Evolutionary conservation across 129 eudicot species (phyloP), one percentile per base, ranked within the genome.

Genomic region (Pseudognaphalium luteoalbum): DNA sequence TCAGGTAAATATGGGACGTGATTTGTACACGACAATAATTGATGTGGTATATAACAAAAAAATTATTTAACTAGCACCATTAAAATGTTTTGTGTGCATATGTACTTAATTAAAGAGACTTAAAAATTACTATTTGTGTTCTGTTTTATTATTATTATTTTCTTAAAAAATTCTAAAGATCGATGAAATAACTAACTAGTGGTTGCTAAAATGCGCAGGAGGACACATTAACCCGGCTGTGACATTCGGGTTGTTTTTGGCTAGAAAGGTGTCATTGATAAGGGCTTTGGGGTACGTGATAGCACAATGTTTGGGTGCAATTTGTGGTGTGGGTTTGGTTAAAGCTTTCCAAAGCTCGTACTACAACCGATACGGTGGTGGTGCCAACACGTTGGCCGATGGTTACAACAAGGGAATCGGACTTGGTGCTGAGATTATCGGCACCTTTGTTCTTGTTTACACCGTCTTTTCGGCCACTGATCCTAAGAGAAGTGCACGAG

Each of bases 171-270:
- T 25, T 21, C 4, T 22, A 22, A 59, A 59, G 12, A n/a, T n/a
- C n/a, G n/a, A 41, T 41, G 47, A 10, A 35, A 35, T 35, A 41
- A 41, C 47, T 41, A 41, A 41, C 47, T 35, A 39, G 32, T 37
- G 21, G 8, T 58, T 77, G 75, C 52, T 79, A 52, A 80, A 80
- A 56, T 83, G 37, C 35, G 54, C 84, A 91, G 97, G 97, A 63
- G 97, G 97, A 72, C 97, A 92, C 89, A 91, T 91, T 47, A 91
- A 91, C 82, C 97, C 97, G 16, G 97, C 97, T 5, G 97, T 91
- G 87, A 91, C 97, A 17, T 88, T 89, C 57, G 97, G 97, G 61
- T 61, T 91, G 70, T 87, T 91, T 59, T 68, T 91, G 91, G 97
- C 89, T 2, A 66, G 97, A 39, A 92, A 92, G 78, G 97, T 92